Evolutionary conservation across 768 basidiomycete genomes (phyloP).

Genomic region (Naganishia vaughanmartiniae): DNA sequence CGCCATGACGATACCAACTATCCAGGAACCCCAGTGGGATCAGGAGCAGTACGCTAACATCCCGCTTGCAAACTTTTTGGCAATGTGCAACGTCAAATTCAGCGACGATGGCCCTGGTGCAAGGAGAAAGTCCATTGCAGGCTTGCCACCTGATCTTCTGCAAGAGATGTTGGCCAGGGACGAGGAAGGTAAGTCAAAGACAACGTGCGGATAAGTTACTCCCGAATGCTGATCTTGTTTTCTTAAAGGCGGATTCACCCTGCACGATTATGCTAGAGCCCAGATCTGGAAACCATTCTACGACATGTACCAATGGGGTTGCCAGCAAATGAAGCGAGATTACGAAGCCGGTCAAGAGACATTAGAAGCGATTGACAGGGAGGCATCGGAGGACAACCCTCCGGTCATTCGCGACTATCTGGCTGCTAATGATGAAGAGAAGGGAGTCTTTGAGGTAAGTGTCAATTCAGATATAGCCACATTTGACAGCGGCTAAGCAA

Average conservation of each 20-base stretch:
- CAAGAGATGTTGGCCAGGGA: slow-evolving; percentile 25
- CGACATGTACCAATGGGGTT: slow-evolving; percentile 51
- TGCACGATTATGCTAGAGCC: slow-evolving; percentile 48
- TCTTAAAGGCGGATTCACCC: slow-evolving; percentile 32
- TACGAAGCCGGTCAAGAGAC: slow-evolving; percentile 37
- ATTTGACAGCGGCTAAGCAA: background rate
- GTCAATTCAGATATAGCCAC: slow-evolving; percentile 30
- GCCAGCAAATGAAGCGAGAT: slow-evolving; percentile 45
- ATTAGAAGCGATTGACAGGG: slow-evolving; percentile 36
- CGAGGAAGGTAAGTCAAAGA: slow-evolving; percentile 11
- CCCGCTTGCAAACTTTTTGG: slow-evolving; percentile 47
- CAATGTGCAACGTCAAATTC: slow-evolving; percentile 52
- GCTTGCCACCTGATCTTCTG: slow-evolving; percentile 34
- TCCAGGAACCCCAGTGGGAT: slow-evolving; percentile 26
- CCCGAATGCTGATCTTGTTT: background rate
- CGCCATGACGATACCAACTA: background rate
- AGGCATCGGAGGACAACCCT: slow-evolving; percentile 40
- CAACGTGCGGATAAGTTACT: background rate
- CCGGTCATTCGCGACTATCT: slow-evolving; percentile 52
- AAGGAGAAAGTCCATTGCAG: slow-evolving; percentile 47
- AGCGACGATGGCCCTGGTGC: slow-evolving; percentile 44
- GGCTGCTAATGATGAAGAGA: slow-evolving; percentile 49
- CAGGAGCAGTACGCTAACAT: slow-evolving; percentile 37
- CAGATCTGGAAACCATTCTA: slow-evolving; percentile 40
- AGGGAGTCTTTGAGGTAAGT: slow-evolving; percentile 50